Evolutionary conservation across 202 grass and related monocot species (phyloP).

Genomic region (Panicum hallii): DNA sequence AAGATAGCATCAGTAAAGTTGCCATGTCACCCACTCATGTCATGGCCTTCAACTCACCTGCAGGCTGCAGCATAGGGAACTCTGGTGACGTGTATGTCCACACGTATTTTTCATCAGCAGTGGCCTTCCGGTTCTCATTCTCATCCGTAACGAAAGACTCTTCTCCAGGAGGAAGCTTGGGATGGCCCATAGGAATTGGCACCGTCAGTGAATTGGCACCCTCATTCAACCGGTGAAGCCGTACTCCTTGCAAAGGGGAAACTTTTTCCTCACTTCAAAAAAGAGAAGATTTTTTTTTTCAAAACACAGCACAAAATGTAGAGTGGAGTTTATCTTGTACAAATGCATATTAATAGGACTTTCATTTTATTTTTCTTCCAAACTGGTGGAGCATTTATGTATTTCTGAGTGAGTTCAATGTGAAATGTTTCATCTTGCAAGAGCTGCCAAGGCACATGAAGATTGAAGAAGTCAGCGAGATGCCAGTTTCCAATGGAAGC

Average conservation of each 20-base stretch:
- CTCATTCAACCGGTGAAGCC: too few species aligned
- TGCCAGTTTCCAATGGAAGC: not conserved
- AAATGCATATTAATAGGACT: not conserved
- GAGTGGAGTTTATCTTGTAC: not conserved
- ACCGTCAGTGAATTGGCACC: slow-evolving; percentile 45
- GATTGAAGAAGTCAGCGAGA: too few species aligned
- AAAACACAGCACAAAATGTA: not conserved
- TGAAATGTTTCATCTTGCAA: not conserved
- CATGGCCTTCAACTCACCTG: slow-evolving; percentile 27
- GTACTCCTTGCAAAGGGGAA: not conserved
- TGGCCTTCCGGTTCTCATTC: slow-evolving; percentile 47
- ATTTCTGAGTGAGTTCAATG: not conserved
- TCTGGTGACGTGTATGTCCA: slow-evolving; percentile 82
- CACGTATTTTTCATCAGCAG: slow-evolving; percentile 63
- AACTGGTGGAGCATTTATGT: not conserved
- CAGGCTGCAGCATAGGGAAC: slow-evolving; percentile 64
- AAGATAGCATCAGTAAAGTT: slow-evolving; percentile 40
- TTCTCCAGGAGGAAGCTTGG: slow-evolving; percentile 36
- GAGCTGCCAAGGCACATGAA: too few species aligned
- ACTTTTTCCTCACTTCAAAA: not conserved
- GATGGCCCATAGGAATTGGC: slow-evolving; percentile 67
- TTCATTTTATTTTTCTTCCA: not conserved
- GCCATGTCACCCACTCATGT: slow-evolving; percentile 7
- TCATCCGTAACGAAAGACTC: slow-evolving; percentile 19
- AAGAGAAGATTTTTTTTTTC: not conserved